Base-by-base conservation (phyloP, 192 early-diverging fungal genomes). In the Funneliformis mosseae region DNA sequence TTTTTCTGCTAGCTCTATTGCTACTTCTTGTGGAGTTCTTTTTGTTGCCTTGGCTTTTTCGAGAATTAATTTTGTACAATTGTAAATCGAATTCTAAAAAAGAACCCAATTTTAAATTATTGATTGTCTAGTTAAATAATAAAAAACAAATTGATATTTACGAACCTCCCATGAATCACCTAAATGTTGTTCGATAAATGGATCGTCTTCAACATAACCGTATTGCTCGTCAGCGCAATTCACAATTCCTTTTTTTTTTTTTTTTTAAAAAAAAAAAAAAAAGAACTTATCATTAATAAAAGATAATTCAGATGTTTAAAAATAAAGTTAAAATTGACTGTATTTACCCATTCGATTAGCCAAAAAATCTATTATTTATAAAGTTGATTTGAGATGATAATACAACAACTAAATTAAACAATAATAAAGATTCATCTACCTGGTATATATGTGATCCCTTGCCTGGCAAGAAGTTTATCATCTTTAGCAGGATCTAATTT, bases 181-280 rank as follows among this genome's bases (percentile, higher is more conserved):
- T n/a, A 87, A 73, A 84, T 87, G 86, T 42, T 79, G 66, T 59
- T 88, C 84, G 45, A 87, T 21, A 38, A 82, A 74, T 7, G 84
- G 86, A 76, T 88, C 87, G 43, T 85, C 41, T 8, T 87, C 84
- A 33, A 88, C 77, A 74, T 70, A 62, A 8, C 87, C 87, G 16
- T 71, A 74, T 39, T 78, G 67, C 50, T 88, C 86, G 69, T 87
- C 86, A 39, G 86, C 86, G 59, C 87, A 88, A 74, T 88, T 86
- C 23, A 88, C 87, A 46, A 88, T 88, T 8, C 76, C 76, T 78
- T 33, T 33, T 33, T 33, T 33, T n/a, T n/a, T n/a, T n/a, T n/a
- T n/a, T n/a, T n/a, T n/a, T n/a, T n/a, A n/a, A n/a, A n/a, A n/a
- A n/a, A n/a, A n/a, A n/a, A 33, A 33, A 0, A 38, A 48, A 60